Evolutionary conservation across 495 filamentous ascomycete species (phyloP).

Genomic region (Barbatosphaeria neglecta): DNA sequence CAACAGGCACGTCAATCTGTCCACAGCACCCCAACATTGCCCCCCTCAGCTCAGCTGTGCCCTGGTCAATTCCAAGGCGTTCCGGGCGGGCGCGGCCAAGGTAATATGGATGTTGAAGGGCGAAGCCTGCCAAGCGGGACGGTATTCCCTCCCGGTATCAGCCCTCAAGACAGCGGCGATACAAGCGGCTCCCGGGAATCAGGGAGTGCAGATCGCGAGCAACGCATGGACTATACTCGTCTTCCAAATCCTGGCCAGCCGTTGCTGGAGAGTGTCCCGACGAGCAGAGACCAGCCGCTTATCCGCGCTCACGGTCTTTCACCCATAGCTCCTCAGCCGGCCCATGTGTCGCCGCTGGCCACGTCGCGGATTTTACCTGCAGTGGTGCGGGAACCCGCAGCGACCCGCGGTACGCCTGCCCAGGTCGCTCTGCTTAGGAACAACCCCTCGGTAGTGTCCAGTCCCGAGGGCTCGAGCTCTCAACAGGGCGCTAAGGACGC

Average conservation of each 20-base stretch:
- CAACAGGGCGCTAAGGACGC: constrained; percentile 24
- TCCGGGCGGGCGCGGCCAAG: neutral
- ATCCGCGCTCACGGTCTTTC: constrained; percentile 42
- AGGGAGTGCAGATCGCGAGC: constrained; percentile 24
- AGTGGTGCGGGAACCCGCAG: constrained; percentile 18
- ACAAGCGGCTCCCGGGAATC: constrained; percentile 30
- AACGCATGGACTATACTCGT: constrained; percentile 21
- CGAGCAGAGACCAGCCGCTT: constrained; percentile 14
- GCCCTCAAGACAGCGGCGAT: constrained; percentile 22
- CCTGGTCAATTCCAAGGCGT: neutral
- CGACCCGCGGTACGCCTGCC: constrained; percentile 25
- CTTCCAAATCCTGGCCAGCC: constrained; percentile 17
- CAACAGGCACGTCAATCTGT: constrained; percentile 2
- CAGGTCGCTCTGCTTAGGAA: constrained; percentile 41
- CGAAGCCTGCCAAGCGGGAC: constrained; percentile 6
- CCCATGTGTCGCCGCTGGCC: constrained; percentile 67
- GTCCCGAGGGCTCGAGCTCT: constrained; percentile 41
- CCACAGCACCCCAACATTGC: constrained; percentile 1
- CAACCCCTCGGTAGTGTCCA: constrained; percentile 25
- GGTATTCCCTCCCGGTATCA: constrained; percentile 4
- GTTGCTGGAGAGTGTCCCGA: constrained; percentile 16
- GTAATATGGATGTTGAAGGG: neutral
- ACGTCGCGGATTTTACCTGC: constrained; percentile 48
- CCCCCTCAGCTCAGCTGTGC: neutral
- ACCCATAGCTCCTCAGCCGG: constrained; percentile 71